These are phyloP conservation scores for Orbilia javanica DNA, from an alignment of 2,329 filamentous ascomycete genomes.

Conservation along the genomic window DNA sequence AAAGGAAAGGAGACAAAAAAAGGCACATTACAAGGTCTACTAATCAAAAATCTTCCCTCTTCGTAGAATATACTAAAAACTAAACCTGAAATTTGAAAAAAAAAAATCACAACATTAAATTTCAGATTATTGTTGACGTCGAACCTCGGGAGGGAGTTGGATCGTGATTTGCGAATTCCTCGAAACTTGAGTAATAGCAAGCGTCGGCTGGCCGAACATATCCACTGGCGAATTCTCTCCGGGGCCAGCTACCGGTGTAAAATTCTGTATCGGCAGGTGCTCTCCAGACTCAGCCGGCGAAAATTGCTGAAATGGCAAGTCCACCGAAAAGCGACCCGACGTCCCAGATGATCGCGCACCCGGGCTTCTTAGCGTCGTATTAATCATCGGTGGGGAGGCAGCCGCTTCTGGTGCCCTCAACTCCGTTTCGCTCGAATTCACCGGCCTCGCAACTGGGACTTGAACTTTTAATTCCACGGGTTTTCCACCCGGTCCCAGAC, in stretches of 20 bases:
- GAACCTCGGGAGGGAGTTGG: constrained; percentile 8
- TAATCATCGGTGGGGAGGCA: constrained; percentile 7
- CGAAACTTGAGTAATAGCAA: background rate
- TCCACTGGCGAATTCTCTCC: constrained; percentile 23
- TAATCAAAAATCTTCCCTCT: background rate
- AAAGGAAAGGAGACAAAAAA: background rate
- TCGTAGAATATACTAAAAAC: background rate
- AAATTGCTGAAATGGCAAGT: constrained; percentile 36
- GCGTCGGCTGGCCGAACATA: constrained; percentile 12
- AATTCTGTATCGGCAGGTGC: constrained; percentile 30
- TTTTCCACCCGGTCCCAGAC: background rate
- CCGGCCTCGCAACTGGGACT: background rate
- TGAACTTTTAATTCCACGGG: constrained; percentile 23
- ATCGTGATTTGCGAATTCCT: constrained; percentile 7
- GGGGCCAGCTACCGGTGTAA: constrained; percentile 11
- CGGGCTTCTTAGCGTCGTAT: background rate
- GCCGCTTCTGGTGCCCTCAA: background rate
- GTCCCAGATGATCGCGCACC: constrained; percentile 18
- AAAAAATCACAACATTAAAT: background rate
- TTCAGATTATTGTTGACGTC: background rate
- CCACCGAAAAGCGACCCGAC: constrained; percentile 15
- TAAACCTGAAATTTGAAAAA: background rate
- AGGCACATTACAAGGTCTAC: background rate
- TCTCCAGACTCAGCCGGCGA: constrained; percentile 27
- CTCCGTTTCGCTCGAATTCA: constrained; percentile 20